Percentiles rank a stretch among this genome's conserved stretches.
Conservation (phyloP, 2,329 filamentous ascomycete genomes). For the Botryotinia globosa region DNA sequence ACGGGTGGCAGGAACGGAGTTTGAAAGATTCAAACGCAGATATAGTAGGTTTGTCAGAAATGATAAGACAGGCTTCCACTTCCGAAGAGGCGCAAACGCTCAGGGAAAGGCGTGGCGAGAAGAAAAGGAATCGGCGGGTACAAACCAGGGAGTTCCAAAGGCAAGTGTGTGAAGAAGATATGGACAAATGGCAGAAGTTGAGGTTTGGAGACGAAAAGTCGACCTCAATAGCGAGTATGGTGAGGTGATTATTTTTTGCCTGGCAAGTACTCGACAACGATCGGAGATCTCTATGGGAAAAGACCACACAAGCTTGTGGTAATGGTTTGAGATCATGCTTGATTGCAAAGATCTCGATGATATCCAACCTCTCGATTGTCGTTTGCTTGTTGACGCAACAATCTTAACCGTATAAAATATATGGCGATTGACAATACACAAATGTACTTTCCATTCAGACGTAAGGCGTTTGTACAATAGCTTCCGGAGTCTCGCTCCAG, state of each 20-base stretch:
- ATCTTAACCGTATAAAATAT: neutral
- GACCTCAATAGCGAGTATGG: neutral
- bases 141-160: neutral
- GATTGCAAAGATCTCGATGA: neutral
- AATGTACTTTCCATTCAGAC: neutral
- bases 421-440: neutral
- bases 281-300: neutral
- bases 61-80: neutral
- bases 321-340: neutral
- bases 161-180: constrained; percentile 4
- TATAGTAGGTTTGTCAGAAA: neutral
- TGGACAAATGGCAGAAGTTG: constrained; percentile 1
- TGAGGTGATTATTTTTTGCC: neutral
- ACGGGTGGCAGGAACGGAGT: neutral
- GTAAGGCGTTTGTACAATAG: neutral
- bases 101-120: neutral
- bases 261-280: no score
- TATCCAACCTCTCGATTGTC: neutral
- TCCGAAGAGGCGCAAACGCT: neutral
- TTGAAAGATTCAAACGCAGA: neutral
- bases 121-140: neutral
- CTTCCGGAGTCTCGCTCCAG: neutral
- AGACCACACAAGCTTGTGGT: neutral
- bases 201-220: neutral
- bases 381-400: neutral